Evolutionary conservation across 331 rosid genomes (phyloP).

Genomic region (Dryas integrifolia): DNA sequence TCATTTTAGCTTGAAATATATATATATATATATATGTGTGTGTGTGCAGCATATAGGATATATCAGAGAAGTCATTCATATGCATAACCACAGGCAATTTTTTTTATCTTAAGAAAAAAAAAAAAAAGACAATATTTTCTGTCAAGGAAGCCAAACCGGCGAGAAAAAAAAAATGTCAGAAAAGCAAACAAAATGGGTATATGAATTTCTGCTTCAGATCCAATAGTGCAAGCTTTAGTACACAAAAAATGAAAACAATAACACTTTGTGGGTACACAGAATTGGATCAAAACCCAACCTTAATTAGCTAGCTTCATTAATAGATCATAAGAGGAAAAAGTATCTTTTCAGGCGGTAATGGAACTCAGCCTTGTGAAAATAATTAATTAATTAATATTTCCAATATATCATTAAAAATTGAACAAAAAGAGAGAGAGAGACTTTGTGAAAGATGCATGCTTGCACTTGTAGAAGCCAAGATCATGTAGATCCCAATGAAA

Average conservation of each 20-base stretch:
- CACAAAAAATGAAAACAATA: background rate
- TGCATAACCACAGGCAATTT: background rate
- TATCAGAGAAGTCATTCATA: background rate
- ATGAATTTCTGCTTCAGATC: background rate
- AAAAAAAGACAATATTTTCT: background rate
- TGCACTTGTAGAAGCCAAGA: background rate
- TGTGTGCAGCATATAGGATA: background rate
- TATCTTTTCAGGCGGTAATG: background rate
- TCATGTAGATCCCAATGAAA: background rate
- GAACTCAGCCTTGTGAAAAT: background rate
- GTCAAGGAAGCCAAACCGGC: background rate
- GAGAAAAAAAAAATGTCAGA: background rate
- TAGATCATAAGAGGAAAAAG: background rate
- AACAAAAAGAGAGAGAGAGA: background rate
- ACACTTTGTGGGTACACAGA: background rate
- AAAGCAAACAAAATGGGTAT: background rate
- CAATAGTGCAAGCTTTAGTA: background rate
- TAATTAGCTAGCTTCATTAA: background rate
- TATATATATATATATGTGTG: too few species aligned
- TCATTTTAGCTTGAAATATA: too few species aligned
- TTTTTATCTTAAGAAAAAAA: too few species aligned
- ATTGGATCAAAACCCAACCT: background rate
- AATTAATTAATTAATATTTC: background rate
- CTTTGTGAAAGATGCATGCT: background rate
- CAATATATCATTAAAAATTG: background rate